Evolutionary conservation across 2,329 filamentous ascomycete genomes (phyloP).

Genomic region (Colletotrichum magnum): DNA sequence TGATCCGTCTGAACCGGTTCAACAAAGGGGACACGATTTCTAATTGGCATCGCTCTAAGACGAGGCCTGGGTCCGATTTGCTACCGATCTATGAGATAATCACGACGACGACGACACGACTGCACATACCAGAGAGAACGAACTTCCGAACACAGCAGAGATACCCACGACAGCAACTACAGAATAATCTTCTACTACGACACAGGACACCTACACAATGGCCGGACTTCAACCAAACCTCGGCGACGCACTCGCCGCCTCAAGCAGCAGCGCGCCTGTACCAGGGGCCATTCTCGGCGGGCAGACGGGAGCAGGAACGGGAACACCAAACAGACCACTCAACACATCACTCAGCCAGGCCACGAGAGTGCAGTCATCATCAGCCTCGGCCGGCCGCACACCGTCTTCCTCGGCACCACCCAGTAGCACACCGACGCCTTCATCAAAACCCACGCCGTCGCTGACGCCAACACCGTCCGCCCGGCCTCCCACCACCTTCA

Average conservation of each 20-base stretch:
- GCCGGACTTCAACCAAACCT: constrained; percentile 24
- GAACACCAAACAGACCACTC: constrained; percentile 15
- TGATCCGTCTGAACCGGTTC: constrained; percentile 13
- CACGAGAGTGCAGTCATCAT: constrained; percentile 10
- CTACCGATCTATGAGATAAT: constrained; percentile 17
- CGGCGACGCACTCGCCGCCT: neutral
- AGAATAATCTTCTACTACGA: neutral
- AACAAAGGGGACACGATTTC: neutral
- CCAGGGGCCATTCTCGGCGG: constrained; percentile 25
- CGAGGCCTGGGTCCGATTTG: constrained; percentile 5
- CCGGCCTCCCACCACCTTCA: constrained; percentile 29
- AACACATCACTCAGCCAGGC: constrained; percentile 17
- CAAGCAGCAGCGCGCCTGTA: neutral
- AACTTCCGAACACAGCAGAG: neutral
- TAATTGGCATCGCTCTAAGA: constrained; percentile 1
- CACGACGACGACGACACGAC: constrained; percentile 17
- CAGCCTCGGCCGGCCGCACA: neutral
- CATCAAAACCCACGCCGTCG: neutral
- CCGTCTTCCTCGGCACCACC: constrained; percentile 12
- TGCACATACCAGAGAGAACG: constrained; percentile 10
- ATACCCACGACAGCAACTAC: neutral
- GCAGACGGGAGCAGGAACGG: constrained; percentile 3
- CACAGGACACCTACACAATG: constrained; percentile 18
- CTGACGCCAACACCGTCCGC: constrained; percentile 10
- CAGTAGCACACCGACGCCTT: neutral